A percentile compares a stretch with the other conserved stretches of the same genome.
phyloP scores from a whole-genome alignment of 1,284 basidiomycete species.

The Earliella scabrosa region DNA sequence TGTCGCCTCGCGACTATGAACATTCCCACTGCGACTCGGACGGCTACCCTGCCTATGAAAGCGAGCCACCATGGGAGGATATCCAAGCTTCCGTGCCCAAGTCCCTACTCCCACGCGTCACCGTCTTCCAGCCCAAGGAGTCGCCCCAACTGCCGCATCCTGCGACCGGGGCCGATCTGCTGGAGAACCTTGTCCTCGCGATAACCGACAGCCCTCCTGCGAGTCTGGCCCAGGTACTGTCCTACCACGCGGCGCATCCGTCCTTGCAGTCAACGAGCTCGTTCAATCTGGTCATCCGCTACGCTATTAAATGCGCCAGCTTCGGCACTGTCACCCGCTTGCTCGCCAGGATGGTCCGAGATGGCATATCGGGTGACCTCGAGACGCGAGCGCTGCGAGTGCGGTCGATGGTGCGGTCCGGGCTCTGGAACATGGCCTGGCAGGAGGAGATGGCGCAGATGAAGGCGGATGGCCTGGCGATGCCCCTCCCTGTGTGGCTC shows the following conservation, averaged over 20 bases:
- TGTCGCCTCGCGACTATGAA: constrained; percentile 4
- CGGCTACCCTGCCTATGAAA: constrained; percentile 9
- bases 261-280: constrained; percentile 34
- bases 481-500: constrained; percentile 36
- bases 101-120: constrained; percentile 10
- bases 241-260: constrained; percentile 25
- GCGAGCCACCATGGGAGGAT: constrained; percentile 30
- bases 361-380: constrained; percentile 30
- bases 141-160: constrained; percentile 14
- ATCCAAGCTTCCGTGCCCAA: constrained; percentile 17
- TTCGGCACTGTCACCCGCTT: constrained; percentile 34
- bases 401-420: constrained; percentile 39
- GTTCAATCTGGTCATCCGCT: constrained; percentile 39
- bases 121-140: constrained; percentile 23
- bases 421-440: constrained; percentile 39
- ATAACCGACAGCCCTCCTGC: constrained; percentile 28
- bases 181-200: constrained; percentile 49
- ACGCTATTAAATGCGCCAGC: constrained; percentile 37
- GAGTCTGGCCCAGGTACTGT: constrained; percentile 17
- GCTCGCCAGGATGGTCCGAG: constrained; percentile 34
- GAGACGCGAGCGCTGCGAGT: constrained; percentile 38
- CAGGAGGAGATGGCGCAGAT: constrained; percentile 21
- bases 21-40: not conserved
- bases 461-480: constrained; percentile 6
- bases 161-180: constrained; percentile 37